Base-by-base conservation (phyloP, 306 rosid species). In the Dryas alaskensis region DNA sequence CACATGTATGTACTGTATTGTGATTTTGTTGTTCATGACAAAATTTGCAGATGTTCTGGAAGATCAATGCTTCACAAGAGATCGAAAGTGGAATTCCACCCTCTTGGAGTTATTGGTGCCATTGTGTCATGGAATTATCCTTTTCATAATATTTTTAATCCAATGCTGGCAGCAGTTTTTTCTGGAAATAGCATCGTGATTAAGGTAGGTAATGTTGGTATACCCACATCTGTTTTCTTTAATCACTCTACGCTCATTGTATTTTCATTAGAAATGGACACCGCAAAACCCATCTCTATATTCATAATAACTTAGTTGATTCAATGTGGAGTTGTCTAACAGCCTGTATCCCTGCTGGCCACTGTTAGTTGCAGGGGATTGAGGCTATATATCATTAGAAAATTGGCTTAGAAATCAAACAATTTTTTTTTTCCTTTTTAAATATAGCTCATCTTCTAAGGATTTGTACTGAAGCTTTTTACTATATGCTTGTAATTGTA, bases 121-220 rank as follows among this genome's bases (percentile, higher is more conserved):
- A 88, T 92, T 69, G 96, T 92, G 78, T 89, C 98, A 0, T 92
- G 98, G 98, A 92, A 92, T 85, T 90, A 92, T 67, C 96, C 98
- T 72, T 92, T 90, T 84, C 96, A 92, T 76, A 92, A 92, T 77
- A 82, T 92, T 81, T 92, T 90, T 78, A 92, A 92, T 80, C 98
- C 98, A 69, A 90, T 92, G 89, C 80, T 92, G 78, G 96, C 94
- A 17, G 98, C 98, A 61, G 78, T 92, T 60, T 92, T 92, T 81
- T 89, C 98, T 59, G 98, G 98, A 80, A 92, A 92, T 8, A 78
- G 98, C 72, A 80, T 90, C 82, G 94, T 92, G 82, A 87, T 92
- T 65, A 92, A 92, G 98, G 98, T 94, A 83, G 72, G 71, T 60
- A 60, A 76, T 54, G 39, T 51, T 40, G 60, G 63, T 53, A 77